Base-by-base conservation (phyloP, 352 stramenopile species). In the Phytopythium chamaehyphon region DNA sequence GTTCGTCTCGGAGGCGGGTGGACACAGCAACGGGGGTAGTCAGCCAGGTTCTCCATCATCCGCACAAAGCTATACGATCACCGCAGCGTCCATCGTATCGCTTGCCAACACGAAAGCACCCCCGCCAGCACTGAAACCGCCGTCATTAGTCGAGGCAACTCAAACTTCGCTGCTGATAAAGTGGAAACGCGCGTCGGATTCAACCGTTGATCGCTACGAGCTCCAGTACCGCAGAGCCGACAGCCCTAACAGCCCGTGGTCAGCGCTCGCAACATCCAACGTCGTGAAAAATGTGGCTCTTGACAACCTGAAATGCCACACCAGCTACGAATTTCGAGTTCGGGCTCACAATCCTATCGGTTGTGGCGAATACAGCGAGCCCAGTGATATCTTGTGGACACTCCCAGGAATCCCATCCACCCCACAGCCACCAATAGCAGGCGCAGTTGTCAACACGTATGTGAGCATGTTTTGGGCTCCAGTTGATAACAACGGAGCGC, bases 161-260 rank as follows among this genome's bases (percentile, higher is more conserved):
- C 73, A 86, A 57, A 75, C 40, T 6, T 73, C 67, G 19, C 65
- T 92, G 14, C 61, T 58, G 15, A 49, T 90, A 1, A 61, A 65
- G 21, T 92, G 79, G 79, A 88, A 82, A 40, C 75, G 74, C 33
- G 69, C 77, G 21, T 37, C 28, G 0, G 76, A 89, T 48, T 76
- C 76, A 44, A 90, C 81, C 0, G 73, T 83, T 2, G 82, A 92
- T 57, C 64, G 77, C 2, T 90, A 89, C 54, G 82, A 92, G 48
- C 49, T 90, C 18, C 82, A 92, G 51, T 90, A 76, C 48, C 68
- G 71, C 19, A 55, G 64, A 23, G 65, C 61, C 6, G 67, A 90
- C 26, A 83, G 69, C 40, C 44, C 51, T 15, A 71, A 80, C 54
- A 77, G 72, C 37, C 26, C 63, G 0, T 92, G 82, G 82, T 47